Conservation (phyloP, 1,139 yeast species). For the Arxiozyma telluris region DNA sequence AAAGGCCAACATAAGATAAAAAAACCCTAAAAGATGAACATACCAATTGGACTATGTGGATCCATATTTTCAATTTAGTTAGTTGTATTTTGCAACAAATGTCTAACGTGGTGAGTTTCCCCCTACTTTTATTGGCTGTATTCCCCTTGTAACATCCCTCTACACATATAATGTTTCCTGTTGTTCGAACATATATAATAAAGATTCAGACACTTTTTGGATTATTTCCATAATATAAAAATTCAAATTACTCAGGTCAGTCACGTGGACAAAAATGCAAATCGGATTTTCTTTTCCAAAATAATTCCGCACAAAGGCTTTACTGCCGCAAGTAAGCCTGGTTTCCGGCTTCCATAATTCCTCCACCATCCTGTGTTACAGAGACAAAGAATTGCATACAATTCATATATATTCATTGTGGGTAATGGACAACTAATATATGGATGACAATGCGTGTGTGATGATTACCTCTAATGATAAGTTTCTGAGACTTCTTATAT, state of each 20-base stretch:
- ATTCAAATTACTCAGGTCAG: background rate
- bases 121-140: background rate
- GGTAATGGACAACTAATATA: background rate
- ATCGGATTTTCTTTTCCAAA: background rate
- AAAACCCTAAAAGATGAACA: slow-evolving; percentile 8
- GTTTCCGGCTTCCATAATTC: background rate
- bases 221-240: background rate
- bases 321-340: background rate
- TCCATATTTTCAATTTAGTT: slow-evolving; percentile 18
- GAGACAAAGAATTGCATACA: background rate
- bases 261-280: background rate
- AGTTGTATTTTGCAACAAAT: background rate
- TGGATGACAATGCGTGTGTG: background rate
- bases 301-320: background rate
- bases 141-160: background rate
- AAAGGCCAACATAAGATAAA: no score
- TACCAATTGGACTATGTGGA: slow-evolving; percentile 31
- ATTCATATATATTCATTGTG: no score
- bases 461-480: no score
- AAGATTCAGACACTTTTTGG: background rate
- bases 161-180: no score
- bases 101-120: no score
- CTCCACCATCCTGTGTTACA: background rate
- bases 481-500: background rate
- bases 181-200: background rate